A percentile compares a stretch with the other conserved stretches of the same genome.
Evolutionary conservation across 306 rosid species (phyloP).

Genomic region (Cucumis sativus): Cucumber_9930_V3 NC_026660.2:7700001-7700500

Average conservation of each 20-base stretch:
- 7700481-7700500: constrained; percentile 27
- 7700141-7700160: too few relatives aligned
- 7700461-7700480: constrained; percentile 1
- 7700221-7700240: too few relatives aligned
- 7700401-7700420: constrained; percentile 43
- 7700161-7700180: neutral
- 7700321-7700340: constrained; percentile 3
- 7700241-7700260: too few relatives aligned
- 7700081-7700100: neutral
- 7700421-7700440: constrained; percentile 4
- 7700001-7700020: neutral
- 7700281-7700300: neutral
- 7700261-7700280: neutral
- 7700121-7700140: too few relatives aligned
- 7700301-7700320: neutral
- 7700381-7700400: constrained; percentile 34
- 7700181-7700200: too few relatives aligned
- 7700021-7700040: neutral
- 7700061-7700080: neutral
- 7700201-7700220: too few relatives aligned
- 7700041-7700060: neutral
- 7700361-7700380: neutral
- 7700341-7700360: constrained; percentile 4
- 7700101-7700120: too few relatives aligned
- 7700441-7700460: neutral